phyloP scores from a whole-genome alignment of 129 eudicot genomes.

The Smallanthus sonchifolius region DNA sequence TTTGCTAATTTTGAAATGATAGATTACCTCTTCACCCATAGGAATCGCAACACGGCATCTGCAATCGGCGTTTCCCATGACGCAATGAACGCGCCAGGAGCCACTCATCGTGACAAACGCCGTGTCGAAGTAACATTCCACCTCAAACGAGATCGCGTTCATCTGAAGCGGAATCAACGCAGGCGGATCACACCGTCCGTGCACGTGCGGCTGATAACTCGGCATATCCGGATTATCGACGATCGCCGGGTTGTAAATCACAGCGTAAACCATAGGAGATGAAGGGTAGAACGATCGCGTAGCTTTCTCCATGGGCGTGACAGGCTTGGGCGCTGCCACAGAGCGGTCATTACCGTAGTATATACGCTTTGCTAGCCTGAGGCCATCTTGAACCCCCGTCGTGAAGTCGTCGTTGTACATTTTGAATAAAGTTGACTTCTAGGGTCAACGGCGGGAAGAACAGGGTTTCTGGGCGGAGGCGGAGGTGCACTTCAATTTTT shows the following conservation, averaged over 20 bases:
- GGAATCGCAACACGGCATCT: slow-evolving; percentile 80
- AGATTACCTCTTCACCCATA: slow-evolving; percentile 85
- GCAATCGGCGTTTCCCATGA: slow-evolving; percentile 61
- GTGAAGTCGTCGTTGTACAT: slow-evolving; percentile 49
- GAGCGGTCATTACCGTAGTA: slow-evolving; percentile 82
- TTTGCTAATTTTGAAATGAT: too few relatives aligned
- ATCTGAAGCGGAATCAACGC: slow-evolving; percentile 89
- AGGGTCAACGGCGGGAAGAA: slow-evolving; percentile 15
- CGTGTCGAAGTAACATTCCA: slow-evolving; percentile 62
- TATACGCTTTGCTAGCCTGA: slow-evolving; percentile 64
- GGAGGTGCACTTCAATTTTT: not conserved
- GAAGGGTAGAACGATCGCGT: slow-evolving; percentile 43
- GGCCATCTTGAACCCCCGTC: slow-evolving; percentile 74
- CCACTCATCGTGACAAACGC: slow-evolving; percentile 62
- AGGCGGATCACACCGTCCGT: slow-evolving; percentile 80
- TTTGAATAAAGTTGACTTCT: slow-evolving; percentile 14
- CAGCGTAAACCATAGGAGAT: slow-evolving; percentile 84
- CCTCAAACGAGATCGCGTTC: slow-evolving; percentile 59
- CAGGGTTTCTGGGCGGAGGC: slow-evolving; percentile 33
- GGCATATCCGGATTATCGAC: slow-evolving; percentile 93
- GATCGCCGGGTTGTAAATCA: slow-evolving; percentile 54
- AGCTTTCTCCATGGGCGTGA: slow-evolving; percentile 56
- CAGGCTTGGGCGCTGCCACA: slow-evolving; percentile 63
- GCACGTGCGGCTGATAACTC: slow-evolving; percentile 95
- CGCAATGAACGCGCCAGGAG: slow-evolving; percentile 89